Conservation (phyloP, 2,329 filamentous ascomycete species). For the Ophiostoma sp. region DNA sequence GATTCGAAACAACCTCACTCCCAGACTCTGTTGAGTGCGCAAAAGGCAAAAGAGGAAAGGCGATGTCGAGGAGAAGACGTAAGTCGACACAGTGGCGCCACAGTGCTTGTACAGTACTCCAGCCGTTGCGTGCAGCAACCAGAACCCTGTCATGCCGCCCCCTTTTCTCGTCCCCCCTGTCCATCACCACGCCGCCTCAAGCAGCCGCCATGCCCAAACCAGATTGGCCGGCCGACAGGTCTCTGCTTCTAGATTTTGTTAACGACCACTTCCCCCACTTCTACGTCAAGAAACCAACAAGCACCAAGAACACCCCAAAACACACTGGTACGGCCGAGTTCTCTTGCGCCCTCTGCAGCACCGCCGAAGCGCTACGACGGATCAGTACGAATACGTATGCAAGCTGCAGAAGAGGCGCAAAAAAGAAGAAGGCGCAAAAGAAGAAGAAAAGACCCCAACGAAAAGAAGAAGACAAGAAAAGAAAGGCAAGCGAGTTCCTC, state of each 20-base stretch:
- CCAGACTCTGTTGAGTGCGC: too few species aligned
- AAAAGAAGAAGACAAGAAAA: background rate
- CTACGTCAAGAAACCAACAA: background rate
- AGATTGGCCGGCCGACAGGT: slow-evolving; percentile 19
- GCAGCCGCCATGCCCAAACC: slow-evolving; percentile 4
- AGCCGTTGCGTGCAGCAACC: slow-evolving; percentile 21
- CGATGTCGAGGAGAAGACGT: too few species aligned
- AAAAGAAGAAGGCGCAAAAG: background rate
- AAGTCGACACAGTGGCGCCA: background rate
- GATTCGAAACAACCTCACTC: background rate
- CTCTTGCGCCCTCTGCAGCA: background rate
- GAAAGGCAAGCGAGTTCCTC: background rate
- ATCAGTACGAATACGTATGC: background rate
- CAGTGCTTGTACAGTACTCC: background rate
- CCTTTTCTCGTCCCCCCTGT: background rate
- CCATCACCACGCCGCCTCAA: background rate
- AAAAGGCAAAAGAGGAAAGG: too few species aligned
- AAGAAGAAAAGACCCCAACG: background rate
- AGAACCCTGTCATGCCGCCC: background rate
- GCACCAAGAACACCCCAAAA: too few species aligned
- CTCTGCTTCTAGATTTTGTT: slow-evolving; percentile 10
- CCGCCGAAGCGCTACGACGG: slow-evolving; percentile 1
- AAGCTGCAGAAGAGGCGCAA: background rate
- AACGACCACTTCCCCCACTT: background rate
- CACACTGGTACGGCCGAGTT: too few species aligned